Conservation (phyloP, 148 eudicot species). For the Polygonum maritimum region DNA sequence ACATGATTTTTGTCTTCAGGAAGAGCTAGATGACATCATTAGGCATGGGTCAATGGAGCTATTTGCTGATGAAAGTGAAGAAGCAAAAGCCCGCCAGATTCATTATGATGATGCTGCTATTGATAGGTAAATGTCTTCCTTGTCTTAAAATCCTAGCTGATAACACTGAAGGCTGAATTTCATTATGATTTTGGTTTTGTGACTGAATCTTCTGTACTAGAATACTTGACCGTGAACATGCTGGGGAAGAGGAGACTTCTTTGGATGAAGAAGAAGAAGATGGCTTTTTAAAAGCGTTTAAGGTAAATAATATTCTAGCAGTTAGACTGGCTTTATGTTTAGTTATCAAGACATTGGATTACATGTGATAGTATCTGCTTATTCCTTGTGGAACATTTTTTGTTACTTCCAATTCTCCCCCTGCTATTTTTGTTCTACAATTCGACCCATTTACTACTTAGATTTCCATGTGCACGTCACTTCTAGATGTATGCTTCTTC, state of each 20-base stretch:
- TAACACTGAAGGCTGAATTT: not conserved
- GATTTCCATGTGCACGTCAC: not conserved
- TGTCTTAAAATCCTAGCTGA: slow-evolving; percentile 1
- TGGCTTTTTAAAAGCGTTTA: slow-evolving; percentile 85
- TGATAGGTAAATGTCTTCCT: slow-evolving; percentile 43
- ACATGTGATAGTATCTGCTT: not conserved
- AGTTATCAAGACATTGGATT: not conserved
- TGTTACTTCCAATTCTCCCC: not conserved
- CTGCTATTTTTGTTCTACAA: not conserved
- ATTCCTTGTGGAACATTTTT: not conserved
- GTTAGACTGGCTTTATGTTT: not conserved
- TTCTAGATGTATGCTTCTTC: not conserved
- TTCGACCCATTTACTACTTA: not conserved
- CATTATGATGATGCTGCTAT: slow-evolving; percentile 97
- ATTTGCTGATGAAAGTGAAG: slow-evolving; percentile 90
- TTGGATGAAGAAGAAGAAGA: slow-evolving; percentile 82
- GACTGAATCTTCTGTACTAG: slow-evolving; percentile 24
- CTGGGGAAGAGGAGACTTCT: slow-evolving; percentile 71
- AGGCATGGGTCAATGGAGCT: slow-evolving; percentile 94
- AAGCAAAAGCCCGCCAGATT: slow-evolving; percentile 90
- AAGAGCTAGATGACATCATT: slow-evolving; percentile 95
- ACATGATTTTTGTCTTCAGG: slow-evolving; percentile 31
- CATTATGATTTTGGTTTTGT: not conserved
- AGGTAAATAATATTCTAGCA: slow-evolving; percentile 35
- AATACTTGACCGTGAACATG: slow-evolving; percentile 80